Evolutionary conservation across 805 yeast genomes (phyloP).

Genomic region (Metschnikowia arizonensis): DNA sequence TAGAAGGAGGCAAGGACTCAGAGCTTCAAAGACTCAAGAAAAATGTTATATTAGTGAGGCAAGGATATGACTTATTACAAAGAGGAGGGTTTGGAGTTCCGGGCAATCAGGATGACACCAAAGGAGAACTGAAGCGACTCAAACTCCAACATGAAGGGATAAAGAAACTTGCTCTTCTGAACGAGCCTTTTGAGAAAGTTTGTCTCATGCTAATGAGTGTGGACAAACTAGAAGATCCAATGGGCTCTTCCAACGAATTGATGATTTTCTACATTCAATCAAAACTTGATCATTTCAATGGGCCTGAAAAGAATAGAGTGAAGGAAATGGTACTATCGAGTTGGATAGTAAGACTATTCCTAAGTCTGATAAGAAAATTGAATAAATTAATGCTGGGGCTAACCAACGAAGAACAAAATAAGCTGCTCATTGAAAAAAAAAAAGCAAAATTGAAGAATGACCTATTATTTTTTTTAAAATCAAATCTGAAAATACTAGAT

Average conservation of each 20-base stretch:
- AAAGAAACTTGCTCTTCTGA: constrained; percentile 51
- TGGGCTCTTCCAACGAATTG: constrained; percentile 22
- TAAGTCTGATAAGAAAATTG: constrained; percentile 36
- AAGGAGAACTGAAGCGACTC: constrained; percentile 4
- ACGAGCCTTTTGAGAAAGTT: constrained; percentile 65
- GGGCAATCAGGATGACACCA: background rate
- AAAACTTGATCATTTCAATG: constrained; percentile 26
- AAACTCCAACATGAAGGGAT: constrained; percentile 27
- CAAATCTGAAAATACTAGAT: constrained; percentile 52
- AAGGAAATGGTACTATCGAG: constrained; percentile 49
- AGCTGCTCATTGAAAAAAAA: background rate
- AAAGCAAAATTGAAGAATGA: background rate
- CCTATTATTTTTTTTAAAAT: constrained; percentile 44
- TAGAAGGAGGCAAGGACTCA: constrained; percentile 4
- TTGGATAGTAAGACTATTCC: constrained; percentile 61
- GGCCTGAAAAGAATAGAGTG: constrained; percentile 25
- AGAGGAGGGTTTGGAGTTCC: constrained; percentile 15
- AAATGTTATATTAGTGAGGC: constrained; percentile 48
- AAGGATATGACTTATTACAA: constrained; percentile 49
- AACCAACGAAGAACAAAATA: background rate
- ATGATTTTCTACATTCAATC: constrained; percentile 33
- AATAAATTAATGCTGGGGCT: background rate
- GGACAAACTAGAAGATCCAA: constrained; percentile 9
- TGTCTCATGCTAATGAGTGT: constrained; percentile 46
- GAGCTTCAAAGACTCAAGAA: constrained; percentile 9